Evolutionary conservation across 805 yeast species (phyloP).

Genomic region (Lipomyces chichibuensis): DNA sequence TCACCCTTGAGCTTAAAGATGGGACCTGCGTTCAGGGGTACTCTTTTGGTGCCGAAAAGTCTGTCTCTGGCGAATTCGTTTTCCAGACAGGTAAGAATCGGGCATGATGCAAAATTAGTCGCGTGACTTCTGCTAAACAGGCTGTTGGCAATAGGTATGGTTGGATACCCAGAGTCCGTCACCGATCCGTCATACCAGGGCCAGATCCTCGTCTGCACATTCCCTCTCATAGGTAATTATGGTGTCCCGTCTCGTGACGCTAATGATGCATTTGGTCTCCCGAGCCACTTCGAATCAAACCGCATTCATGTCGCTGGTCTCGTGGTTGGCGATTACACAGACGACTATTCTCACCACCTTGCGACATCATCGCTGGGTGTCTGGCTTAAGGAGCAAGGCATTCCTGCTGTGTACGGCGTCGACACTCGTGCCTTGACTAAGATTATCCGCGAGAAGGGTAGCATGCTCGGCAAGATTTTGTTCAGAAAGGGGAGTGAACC

Average conservation of each 20-base stretch:
- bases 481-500: slow-evolving; percentile 50
- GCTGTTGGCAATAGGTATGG: slow-evolving; percentile 50
- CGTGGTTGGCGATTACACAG: slow-evolving; percentile 95
- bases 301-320: slow-evolving; percentile 95
- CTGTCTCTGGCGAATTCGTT: slow-evolving; percentile 95
- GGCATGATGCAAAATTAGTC: background rate
- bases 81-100: slow-evolving; percentile 75
- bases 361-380: slow-evolving; percentile 90
- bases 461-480: slow-evolving; percentile 87
- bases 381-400: slow-evolving; percentile 88
- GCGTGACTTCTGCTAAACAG: slow-evolving; percentile 4
- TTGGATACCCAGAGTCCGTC: slow-evolving; percentile 98
- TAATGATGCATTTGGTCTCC: slow-evolving; percentile 74
- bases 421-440: slow-evolving; percentile 96
- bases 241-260: slow-evolving; percentile 93
- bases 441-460: slow-evolving; percentile 87
- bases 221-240: slow-evolving; percentile 95
- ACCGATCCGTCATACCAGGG: slow-evolving; percentile 98
- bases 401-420: slow-evolving; percentile 97
- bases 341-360: slow-evolving; percentile 89
- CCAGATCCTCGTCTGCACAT: slow-evolving; percentile 94
- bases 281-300: slow-evolving; percentile 90
- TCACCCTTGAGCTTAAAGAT: slow-evolving; percentile 48
- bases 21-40: slow-evolving; percentile 93
- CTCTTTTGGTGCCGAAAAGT: slow-evolving; percentile 93